phyloP scores from a whole-genome alignment of 768 basidiomycete genomes.

The Baorangia bicolor region DNA sequence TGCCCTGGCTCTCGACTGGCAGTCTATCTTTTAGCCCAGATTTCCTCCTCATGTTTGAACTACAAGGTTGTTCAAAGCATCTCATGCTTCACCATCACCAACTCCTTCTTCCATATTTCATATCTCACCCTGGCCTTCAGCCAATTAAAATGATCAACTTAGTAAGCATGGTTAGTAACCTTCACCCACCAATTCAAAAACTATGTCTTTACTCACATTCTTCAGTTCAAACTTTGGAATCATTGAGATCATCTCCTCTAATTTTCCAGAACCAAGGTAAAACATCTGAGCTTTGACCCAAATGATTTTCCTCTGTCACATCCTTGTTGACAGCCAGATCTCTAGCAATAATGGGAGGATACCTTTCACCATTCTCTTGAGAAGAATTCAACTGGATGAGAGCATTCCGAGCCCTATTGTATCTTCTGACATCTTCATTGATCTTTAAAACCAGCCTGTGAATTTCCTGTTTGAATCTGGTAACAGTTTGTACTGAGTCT shows the following conservation, averaged over 20 bases:
- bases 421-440: neutral
- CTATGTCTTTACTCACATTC: neutral
- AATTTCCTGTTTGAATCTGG: neutral
- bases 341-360: neutral
- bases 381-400: neutral
- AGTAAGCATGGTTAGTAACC: too few relatives aligned
- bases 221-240: too few relatives aligned
- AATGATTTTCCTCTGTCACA: neutral
- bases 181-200: too few relatives aligned
- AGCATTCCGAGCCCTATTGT: neutral
- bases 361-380: neutral
- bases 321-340: neutral
- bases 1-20: too few relatives aligned
- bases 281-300: neutral
- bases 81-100: neutral
- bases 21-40: too few relatives aligned
- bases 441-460: neutral
- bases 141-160: neutral
- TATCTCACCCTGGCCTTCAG: neutral
- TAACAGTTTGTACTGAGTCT: neutral
- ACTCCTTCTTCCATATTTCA: neutral
- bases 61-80: neutral
- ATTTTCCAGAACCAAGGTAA: neutral
- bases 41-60: neutral
- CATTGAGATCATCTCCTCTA: too few relatives aligned